These are phyloP conservation scores for Aspergillus niger DNA, from an alignment of 2,329 filamentous ascomycete species.

Conservation along the genomic window DNA sequence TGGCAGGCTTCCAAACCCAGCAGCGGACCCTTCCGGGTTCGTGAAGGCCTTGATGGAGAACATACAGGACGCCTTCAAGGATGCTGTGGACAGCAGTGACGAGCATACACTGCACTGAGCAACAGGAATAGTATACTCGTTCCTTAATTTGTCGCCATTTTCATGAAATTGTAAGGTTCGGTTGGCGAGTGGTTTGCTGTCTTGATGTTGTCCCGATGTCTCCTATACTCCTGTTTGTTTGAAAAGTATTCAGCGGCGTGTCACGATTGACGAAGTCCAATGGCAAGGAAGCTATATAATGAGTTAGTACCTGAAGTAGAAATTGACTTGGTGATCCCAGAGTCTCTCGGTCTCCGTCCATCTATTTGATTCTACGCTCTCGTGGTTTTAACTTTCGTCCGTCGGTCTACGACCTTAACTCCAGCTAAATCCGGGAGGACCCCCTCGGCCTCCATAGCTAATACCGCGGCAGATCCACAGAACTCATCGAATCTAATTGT, in stretches of 20 bases:
- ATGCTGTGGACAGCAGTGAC: constrained; percentile 32
- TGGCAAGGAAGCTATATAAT: not conserved
- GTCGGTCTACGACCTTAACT: not conserved
- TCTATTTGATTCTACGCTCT: not conserved
- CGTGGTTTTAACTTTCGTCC: not conserved
- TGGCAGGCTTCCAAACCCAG: not conserved
- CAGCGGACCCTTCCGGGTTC: constrained; percentile 23
- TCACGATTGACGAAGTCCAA: constrained; percentile 1
- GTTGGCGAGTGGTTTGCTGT: not conserved
- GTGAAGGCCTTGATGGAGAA: constrained; percentile 20
- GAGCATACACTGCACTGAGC: constrained; percentile 26
- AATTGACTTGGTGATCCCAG: not conserved
- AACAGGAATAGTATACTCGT: not conserved
- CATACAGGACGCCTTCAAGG: constrained; percentile 22
- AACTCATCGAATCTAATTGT: not conserved
- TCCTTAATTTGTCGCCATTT: not conserved
- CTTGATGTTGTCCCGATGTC: not conserved
- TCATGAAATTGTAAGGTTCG: not conserved
- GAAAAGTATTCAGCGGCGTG: constrained; percentile 4
- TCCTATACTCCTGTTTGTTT: not conserved
- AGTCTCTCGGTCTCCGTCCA: not conserved
- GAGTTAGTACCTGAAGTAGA: not conserved
- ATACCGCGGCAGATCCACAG: not conserved
- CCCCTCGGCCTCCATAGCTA: not conserved
- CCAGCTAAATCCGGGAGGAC: not conserved